Conservation (phyloP, 2,329 filamentous ascomycete genomes). For the Colletotrichum siamense region DNA sequence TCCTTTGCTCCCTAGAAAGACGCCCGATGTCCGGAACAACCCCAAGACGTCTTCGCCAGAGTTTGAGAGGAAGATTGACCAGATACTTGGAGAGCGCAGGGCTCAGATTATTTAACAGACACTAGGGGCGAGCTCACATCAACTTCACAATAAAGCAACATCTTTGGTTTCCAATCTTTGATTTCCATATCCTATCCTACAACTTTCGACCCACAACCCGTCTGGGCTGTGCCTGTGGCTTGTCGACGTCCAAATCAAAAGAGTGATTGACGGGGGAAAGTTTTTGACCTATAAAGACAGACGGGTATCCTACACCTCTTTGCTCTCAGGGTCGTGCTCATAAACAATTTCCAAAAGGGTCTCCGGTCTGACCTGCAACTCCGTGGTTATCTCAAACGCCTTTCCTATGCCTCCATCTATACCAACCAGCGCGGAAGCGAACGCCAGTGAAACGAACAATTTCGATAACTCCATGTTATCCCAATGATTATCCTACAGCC, state of each 20-base stretch:
- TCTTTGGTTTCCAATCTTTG: neutral
- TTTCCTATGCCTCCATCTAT: neutral
- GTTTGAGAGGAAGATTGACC: conserved; percentile 44
- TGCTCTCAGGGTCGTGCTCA: neutral
- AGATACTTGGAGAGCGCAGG: conserved; percentile 30
- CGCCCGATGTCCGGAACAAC: conserved; percentile 35
- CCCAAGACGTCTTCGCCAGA: conserved; percentile 45
- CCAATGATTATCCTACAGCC: neutral
- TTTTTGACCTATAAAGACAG: neutral
- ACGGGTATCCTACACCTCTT: neutral
- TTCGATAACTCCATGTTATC: neutral
- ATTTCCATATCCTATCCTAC: neutral
- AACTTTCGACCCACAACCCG: neutral
- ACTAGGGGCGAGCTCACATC: neutral
- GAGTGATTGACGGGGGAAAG: neutral
- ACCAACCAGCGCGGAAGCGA: neutral
- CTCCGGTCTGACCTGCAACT: neutral
- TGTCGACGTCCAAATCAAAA: neutral
- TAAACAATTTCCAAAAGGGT: neutral
- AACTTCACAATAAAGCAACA: neutral
- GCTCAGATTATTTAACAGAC: neutral
- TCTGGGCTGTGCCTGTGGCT: neutral
- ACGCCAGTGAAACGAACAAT: neutral
- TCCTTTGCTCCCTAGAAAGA: conserved; percentile 46
- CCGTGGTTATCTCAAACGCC: neutral